Percentiles rank a stretch among this genome's conserved stretches.
phyloP scores from a whole-genome alignment of 768 basidiomycete species.

The Macrocybe gigantea region DNA sequence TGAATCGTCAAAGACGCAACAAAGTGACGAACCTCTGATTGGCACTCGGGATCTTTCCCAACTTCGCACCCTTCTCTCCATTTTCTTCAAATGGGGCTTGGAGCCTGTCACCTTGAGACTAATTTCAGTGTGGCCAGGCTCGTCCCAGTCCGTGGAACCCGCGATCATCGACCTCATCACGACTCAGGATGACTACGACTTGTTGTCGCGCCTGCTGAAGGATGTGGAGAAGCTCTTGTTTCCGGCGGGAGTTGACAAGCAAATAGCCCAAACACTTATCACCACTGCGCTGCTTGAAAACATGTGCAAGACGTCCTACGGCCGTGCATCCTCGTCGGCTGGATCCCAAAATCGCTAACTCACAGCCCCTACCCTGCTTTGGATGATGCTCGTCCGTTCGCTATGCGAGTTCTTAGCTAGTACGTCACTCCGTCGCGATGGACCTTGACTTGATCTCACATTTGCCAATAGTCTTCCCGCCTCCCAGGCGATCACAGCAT shows the following conservation, averaged over 20 bases:
- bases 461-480: conserved; percentile 47
- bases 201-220: conserved; percentile 35
- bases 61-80: conserved; percentile 58
- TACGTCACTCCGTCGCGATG: conserved; percentile 29
- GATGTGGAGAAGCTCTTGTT: conserved; percentile 48
- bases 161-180: conserved; percentile 33
- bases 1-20: conserved; percentile 4
- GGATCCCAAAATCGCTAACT: conserved; percentile 55
- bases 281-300: conserved; percentile 47
- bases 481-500: conserved; percentile 56
- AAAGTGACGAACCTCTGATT: conserved; percentile 28
- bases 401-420: conserved; percentile 57
- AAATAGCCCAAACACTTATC: conserved; percentile 53
- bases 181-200: conserved; percentile 33
- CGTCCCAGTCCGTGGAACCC: conserved; percentile 21
- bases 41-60: conserved; percentile 64
- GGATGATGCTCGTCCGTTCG: conserved; percentile 42
- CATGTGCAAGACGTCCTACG: conserved; percentile 55
- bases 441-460: conserved; percentile 13
- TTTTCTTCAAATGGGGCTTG: conserved; percentile 69
- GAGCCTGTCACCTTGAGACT: conserved; percentile 46
- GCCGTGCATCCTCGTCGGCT: conserved; percentile 61
- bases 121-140: conserved; percentile 28
- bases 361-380: conserved; percentile 30
- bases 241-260: conserved; percentile 41